Percentiles rank a stretch among this genome's conserved stretches.
These are phyloP conservation scores for Didymella glomerata DNA, from an alignment of 2,329 filamentous ascomycete species.

Conservation along the genomic window DNA sequence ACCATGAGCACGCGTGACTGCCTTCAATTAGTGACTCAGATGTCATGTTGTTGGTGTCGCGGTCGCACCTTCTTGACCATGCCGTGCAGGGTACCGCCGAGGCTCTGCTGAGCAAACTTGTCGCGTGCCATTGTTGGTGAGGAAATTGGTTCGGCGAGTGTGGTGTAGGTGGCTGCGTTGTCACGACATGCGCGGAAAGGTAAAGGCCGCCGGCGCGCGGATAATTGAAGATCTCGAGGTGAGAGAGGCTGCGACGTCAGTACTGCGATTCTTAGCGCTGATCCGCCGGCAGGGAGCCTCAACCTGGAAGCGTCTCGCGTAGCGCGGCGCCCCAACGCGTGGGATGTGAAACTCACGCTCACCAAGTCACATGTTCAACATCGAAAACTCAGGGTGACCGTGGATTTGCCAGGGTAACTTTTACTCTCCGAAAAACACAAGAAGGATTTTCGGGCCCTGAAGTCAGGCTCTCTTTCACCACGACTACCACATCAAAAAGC, in stretches of 20 bases:
- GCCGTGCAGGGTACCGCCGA: slow-evolving; percentile 66
- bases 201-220: slow-evolving; percentile 19
- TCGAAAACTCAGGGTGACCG: background rate
- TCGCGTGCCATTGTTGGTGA: slow-evolving; percentile 57
- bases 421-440: background rate
- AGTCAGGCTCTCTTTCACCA: background rate
- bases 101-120: slow-evolving; percentile 65
- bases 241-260: slow-evolving; percentile 37
- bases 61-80: slow-evolving; percentile 70
- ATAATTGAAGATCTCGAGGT: slow-evolving; percentile 21
- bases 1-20: slow-evolving; percentile 92
- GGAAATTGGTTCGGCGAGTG: slow-evolving; percentile 13
- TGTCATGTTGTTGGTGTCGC: slow-evolving; percentile 10
- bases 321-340: slow-evolving; percentile 31
- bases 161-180: slow-evolving; percentile 22
- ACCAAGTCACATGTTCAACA: slow-evolving; percentile 18
- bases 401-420: background rate
- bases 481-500: background rate
- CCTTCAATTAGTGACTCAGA: slow-evolving; percentile 35
- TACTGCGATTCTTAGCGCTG: slow-evolving; percentile 27
- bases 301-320: slow-evolving; percentile 32
- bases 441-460: no score
- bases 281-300: slow-evolving; percentile 16
- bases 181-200: slow-evolving; percentile 31
- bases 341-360: slow-evolving; percentile 21